Conservation (phyloP, 2,329 filamentous ascomycete species). For the Nakataea oryzae region DNA sequence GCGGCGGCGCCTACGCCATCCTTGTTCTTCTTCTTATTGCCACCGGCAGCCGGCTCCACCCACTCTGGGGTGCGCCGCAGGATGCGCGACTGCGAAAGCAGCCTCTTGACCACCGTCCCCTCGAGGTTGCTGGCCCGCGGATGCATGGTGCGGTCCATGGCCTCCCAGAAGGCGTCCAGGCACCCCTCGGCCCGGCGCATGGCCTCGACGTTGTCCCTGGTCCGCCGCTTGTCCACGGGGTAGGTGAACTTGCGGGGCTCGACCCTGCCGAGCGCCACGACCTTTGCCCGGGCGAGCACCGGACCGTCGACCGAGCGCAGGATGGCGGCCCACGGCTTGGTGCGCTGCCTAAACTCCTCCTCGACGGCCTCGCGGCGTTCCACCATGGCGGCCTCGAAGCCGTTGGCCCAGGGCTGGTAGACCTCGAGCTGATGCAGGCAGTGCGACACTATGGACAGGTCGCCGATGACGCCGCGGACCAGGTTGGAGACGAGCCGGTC, state of each 20-base stretch:
- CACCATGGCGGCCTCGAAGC: background rate
- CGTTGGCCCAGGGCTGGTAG: background rate
- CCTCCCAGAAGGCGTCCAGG: constrained; percentile 35
- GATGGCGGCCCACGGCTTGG: background rate
- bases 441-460: background rate
- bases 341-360: background rate
- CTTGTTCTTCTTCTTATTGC: background rate
- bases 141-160: background rate
- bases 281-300: background rate
- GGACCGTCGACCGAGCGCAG: background rate
- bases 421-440: background rate
- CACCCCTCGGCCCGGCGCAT: constrained; percentile 34
- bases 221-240: constrained; percentile 32
- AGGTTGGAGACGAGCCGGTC: background rate
- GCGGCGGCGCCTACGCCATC: too few relatives aligned
- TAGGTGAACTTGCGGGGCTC: constrained; percentile 33
- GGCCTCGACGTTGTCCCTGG: constrained; percentile 28
- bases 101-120: background rate
- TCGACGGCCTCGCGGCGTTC: background rate
- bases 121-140: background rate
- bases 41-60: background rate
- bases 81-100: background rate
- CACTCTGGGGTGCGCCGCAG: background rate
- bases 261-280: constrained; percentile 30
- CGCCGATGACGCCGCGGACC: background rate